These are phyloP conservation scores for Mycogone perniciosa DNA, from an alignment of 2,329 filamentous ascomycete species.

Conservation along the genomic window DNA sequence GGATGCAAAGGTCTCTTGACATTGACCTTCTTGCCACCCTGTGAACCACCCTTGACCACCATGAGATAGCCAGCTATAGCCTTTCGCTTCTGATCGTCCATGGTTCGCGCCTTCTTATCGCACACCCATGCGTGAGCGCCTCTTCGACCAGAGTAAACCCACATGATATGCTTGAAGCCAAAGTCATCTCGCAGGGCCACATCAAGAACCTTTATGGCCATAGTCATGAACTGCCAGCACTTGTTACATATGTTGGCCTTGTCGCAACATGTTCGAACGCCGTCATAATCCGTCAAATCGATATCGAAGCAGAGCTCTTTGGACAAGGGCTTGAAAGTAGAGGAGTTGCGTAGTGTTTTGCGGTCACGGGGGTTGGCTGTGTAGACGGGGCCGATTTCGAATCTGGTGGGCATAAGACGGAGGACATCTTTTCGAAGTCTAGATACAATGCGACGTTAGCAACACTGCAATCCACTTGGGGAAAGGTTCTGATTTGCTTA, in stretches of 20 bases:
- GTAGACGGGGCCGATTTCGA: conserved; percentile 98
- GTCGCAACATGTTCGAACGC: conserved; percentile 89
- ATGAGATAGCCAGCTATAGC: conserved; percentile 88
- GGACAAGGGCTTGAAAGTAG: conserved; percentile 75
- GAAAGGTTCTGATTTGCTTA: conserved; percentile 21
- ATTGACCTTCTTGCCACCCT: conserved; percentile 83
- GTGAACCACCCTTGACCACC: conserved; percentile 77
- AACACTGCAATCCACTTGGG: background rate
- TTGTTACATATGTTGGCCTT: conserved; percentile 89
- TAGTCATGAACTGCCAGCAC: conserved; percentile 96
- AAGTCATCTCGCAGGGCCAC: conserved; percentile 85
- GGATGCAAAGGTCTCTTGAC: conserved; percentile 80
- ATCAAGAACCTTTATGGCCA: conserved; percentile 94
- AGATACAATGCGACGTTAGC: background rate
- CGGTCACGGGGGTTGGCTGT: conserved; percentile 88
- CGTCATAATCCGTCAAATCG: conserved; percentile 97
- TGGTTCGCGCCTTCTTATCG: conserved; percentile 73
- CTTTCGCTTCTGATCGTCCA: conserved; percentile 80
- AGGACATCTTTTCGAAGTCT: conserved; percentile 89
- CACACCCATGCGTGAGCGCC: conserved; percentile 98
- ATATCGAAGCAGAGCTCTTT: conserved; percentile 99
- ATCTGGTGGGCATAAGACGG: conserved; percentile 80
- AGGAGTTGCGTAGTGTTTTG: conserved; percentile 74
- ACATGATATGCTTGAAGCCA: conserved; percentile 93
- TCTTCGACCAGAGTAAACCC: conserved; percentile 96